Evolutionary conservation across 164 flowering plant species (phyloP).

Genomic region (Magnolia kwangsiensis): DNA sequence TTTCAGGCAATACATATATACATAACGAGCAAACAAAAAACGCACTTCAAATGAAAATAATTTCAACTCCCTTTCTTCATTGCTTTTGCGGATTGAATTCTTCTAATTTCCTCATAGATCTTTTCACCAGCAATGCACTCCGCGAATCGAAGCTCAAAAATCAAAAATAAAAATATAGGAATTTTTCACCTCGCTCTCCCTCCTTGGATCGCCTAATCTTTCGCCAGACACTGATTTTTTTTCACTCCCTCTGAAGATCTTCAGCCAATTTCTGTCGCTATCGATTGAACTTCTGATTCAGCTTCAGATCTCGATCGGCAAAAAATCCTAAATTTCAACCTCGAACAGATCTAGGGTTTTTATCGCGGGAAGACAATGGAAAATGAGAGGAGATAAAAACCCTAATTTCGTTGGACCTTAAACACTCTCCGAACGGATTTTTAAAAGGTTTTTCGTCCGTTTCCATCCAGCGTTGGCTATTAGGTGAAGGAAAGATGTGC

Average conservation of each 20-base stretch:
- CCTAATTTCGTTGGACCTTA: not conserved
- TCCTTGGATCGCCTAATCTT: too few relatives aligned
- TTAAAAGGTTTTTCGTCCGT: not conserved
- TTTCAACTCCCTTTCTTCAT: not conserved
- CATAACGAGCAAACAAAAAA: not conserved
- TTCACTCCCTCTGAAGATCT: too few relatives aligned
- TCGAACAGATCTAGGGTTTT: not conserved
- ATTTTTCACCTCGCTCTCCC: not conserved
- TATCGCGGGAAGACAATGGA: not conserved
- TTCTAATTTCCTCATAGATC: not conserved
- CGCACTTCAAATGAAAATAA: not conserved
- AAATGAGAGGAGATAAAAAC: not conserved
- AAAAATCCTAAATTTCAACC: not conserved
- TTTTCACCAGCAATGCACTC: too few relatives aligned
- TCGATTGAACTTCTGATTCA: not conserved
- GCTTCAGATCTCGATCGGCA: too few relatives aligned
- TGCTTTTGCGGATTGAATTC: not conserved
- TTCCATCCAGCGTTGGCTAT: not conserved
- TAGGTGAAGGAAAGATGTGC: not conserved
- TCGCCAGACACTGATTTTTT: too few relatives aligned
- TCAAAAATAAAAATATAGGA: too few relatives aligned
- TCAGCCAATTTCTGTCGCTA: not conserved
- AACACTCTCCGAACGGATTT: not conserved
- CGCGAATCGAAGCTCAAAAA: too few relatives aligned
- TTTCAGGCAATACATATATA: not conserved